Base-by-base conservation (phyloP, 768 basidiomycete genomes). In the Leccinum subgranulosum region DNA sequence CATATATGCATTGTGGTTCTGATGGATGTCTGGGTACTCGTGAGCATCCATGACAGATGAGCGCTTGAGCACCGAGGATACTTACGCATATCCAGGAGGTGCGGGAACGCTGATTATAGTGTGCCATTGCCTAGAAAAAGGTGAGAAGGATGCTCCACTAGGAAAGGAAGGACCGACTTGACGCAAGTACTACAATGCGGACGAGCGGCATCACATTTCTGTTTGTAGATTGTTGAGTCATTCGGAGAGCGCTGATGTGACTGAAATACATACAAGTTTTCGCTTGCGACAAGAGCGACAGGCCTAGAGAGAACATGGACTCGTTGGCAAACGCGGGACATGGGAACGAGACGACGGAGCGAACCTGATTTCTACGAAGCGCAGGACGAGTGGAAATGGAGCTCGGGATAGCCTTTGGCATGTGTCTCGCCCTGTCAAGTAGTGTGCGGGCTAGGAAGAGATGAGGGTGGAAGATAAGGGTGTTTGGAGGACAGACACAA, bases 181-280 rank as follows among this genome's bases (percentile, higher is more conserved):
- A 90, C 82, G 65, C 91, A 93, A 53, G 91, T 92, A 43, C 84
- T 81, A 68, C 91, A 94, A 69, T 92, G 89, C 12, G 91, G 91
- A 60, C 92, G 86, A 43, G 86, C 81, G 43, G 91, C 91, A 72
- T 94, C 91, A 63, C 91, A 94, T 88, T 92, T 92, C 90, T 93
- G 27, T 33, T 60, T 25, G 56, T 23, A 59, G 36, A 57, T 49
- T 52, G 51, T 55, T 59, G 53, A 60, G 36, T 21, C 10, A 51
- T 34, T 56, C 25, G 47, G 55, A 28, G 31, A 43, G 34, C 28
- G 43, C 5, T 27, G 6, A 58, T n/a, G 9, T 19, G 21, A 55
- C 25, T 34, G 27, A 48, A 57, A 29, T 47, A 76, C 86, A 58
- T 74, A 92, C 91, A 64, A 93, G 81, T 73, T 93, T 93, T 71